Evolutionary conservation across 1,139 yeast species (phyloP).

Genomic region (Suhomyces panamericanus): DNA sequence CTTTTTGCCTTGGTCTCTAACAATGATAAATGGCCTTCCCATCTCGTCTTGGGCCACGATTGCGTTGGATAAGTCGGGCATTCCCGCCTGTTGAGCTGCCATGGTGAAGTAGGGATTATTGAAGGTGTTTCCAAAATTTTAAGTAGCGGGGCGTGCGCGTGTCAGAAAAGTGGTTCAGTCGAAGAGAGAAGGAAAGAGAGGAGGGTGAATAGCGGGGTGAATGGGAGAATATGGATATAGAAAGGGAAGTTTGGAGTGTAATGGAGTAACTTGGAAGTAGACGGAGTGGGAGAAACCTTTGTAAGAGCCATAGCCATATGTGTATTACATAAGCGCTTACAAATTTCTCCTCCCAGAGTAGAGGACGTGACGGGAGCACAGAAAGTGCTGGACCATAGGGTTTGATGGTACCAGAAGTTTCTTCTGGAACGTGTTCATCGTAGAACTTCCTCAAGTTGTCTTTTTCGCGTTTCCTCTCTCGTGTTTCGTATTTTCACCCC

Average conservation of each 20-base stretch:
- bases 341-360: background rate
- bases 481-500: no score
- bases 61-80: constrained; percentile 97
- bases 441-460: no score
- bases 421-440: no score
- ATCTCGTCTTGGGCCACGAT: constrained; percentile 98
- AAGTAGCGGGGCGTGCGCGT: constrained; percentile 5
- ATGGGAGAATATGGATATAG: background rate
- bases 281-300: no score
- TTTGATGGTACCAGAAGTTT: no score
- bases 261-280: no score
- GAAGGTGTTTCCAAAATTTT: constrained; percentile 6
- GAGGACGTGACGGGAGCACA: no score
- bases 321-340: background rate
- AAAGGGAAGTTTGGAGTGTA: no score
- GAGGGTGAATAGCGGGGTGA: background rate
- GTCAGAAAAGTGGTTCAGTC: no score
- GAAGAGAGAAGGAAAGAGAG: background rate
- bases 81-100: constrained; percentile 41
- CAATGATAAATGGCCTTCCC: constrained; percentile 98
- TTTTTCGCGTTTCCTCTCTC: no score
- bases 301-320: no score
- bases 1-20: constrained; percentile 93
- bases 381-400: no score
- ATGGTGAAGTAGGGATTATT: constrained; percentile 1